Conservation (phyloP, 176 grass and related monocot genomes). For the Bolboschoenus planiculmis region DNA sequence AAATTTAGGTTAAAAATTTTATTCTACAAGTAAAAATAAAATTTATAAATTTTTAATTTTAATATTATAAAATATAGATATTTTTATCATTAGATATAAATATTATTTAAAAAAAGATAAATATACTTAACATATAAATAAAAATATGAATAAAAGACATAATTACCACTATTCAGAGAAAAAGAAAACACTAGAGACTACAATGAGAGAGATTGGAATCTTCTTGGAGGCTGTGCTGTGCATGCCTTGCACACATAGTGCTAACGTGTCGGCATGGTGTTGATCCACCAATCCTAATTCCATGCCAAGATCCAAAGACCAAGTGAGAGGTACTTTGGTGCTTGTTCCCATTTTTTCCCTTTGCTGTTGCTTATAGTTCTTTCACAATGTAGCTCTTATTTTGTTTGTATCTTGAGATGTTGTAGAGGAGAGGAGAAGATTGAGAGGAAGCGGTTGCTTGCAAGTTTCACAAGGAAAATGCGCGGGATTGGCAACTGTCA, state of each 20-base stretch:
- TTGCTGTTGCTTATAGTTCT: background rate
- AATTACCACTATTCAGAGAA: no score
- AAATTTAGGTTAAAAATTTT: no score
- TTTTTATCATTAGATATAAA: no score
- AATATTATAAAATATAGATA: no score
- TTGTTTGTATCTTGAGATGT: slow-evolving; percentile 5
- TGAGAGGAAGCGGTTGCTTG: slow-evolving; percentile 3
- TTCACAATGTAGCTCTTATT: background rate
- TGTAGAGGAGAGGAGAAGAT: background rate
- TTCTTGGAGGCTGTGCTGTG: background rate
- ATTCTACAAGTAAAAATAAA: no score
- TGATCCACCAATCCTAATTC: background rate
- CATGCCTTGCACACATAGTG: background rate
- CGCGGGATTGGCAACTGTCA: no score
- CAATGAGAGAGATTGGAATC: background rate
- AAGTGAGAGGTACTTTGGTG: background rate
- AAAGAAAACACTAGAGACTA: no score
- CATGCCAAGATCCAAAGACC: background rate
- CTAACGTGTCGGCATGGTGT: slow-evolving; percentile 6
- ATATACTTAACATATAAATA: no score
- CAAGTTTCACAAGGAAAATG: background rate
- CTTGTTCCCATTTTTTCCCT: background rate
- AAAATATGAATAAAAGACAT: no score
- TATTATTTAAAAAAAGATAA: no score
- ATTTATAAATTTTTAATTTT: no score